Percentiles rank a stretch among this genome's conserved stretches.
Conservation (phyloP, 2,329 filamentous ascomycete genomes). For the Pseudocercospora musae region DNA sequence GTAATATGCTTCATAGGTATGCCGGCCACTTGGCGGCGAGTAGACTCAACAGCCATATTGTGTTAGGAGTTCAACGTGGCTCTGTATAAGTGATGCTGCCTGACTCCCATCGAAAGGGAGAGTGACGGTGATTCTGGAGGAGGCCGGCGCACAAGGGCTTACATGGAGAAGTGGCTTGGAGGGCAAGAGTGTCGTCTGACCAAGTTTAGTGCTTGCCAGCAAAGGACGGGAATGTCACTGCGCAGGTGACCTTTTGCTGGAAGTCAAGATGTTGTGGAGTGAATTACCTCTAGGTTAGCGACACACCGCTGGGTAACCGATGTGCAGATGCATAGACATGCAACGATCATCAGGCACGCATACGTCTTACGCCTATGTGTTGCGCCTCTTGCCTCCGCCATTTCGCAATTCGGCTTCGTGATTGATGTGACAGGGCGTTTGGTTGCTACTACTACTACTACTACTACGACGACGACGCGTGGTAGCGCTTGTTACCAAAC, state of each 20-base stretch:
- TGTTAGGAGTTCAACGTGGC: background rate
- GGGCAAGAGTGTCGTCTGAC: constrained; percentile 15
- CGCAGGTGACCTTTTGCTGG: background rate
- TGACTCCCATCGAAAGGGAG: constrained; percentile 6
- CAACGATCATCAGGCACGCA: background rate
- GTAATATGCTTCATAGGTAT: constrained; percentile 67
- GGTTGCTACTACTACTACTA: too few species aligned
- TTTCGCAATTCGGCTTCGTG: background rate
- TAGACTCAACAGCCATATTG: constrained; percentile 18
- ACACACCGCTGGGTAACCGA: background rate
- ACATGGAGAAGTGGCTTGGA: background rate
- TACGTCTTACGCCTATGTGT: too few species aligned
- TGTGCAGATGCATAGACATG: too few species aligned
- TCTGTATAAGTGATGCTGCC: constrained; percentile 2
- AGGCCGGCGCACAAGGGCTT: background rate
- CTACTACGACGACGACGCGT: too few species aligned
- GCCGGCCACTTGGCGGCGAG: constrained; percentile 42
- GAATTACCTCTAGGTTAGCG: background rate
- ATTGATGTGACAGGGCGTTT: background rate
- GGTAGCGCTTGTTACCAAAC: background rate
- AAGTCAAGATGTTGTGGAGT: constrained; percentile 1
- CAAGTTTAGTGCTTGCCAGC: background rate
- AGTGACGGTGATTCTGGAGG: background rate
- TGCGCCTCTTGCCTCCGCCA: background rate
- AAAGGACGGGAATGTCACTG: background rate